Base-by-base conservation (phyloP, 345 rosid genomes). In the Barbarea vulgaris region DNA sequence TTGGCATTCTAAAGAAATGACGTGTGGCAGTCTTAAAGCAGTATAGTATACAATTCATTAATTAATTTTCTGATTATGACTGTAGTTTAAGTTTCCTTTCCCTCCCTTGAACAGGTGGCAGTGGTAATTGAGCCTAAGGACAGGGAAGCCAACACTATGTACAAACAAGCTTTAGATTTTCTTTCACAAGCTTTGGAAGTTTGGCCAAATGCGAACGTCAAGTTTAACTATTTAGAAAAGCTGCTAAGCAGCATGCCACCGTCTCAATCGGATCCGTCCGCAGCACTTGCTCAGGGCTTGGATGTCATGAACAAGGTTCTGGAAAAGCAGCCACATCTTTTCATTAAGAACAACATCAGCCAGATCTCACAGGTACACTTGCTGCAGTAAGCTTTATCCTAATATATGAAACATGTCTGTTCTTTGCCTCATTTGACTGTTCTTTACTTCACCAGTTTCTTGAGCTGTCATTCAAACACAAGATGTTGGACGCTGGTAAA, bases 291-390 rank as follows among this genome's bases (percentile, higher is more conserved):
- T 19, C 99, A 95, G 79, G 99, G 97, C 70, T 90, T 95, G 85
- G 97, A 92, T 69, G 96, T 95, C 79, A 95, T 95, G 99, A 92
- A 95, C 85, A 95, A 87, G 76, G 95, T 95, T 80, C 82, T 95
- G 78, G 99, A 95, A 81, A 92, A 92, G 83, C 99, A 95, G 79
- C 97, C 97, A 7, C 97, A 87, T 73, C 81, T 95, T 69, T 95
- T 95, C 84, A 86, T 92, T 69, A 86, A 85, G 79, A 95, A 95
- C 81, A 95, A 95, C 77, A 84, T 91, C 79, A 85, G 76, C 80
- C 99, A 88, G 80, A 95, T 95, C 56, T 85, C 92, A 78, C 99
- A 90, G 84, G 99, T 95, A 81, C 87, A 79, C 52, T 42, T 37
- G 42, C 65, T 75, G 60, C 52, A 42, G 55, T 67, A 68, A 69